Evolutionary conservation across 2,329 filamentous ascomycete genomes (phyloP).

Genomic region (Zopfia rhizophila): DNA sequence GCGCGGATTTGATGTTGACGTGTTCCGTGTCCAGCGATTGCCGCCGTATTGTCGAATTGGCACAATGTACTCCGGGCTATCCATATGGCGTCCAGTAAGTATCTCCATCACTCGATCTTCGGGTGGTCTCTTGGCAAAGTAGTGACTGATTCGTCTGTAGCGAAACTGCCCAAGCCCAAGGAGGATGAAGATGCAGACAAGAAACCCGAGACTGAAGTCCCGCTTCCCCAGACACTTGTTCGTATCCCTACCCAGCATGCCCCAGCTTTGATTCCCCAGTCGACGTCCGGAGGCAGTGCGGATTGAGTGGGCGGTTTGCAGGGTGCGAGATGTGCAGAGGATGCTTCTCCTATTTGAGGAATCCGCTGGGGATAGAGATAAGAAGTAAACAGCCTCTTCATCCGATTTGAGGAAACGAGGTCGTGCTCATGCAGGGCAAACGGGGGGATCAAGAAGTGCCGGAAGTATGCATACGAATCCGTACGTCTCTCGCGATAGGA

Average conservation of each 20-base stretch:
- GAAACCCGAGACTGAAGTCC: conserved; percentile 55
- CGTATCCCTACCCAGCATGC: conserved; percentile 83
- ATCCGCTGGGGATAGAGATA: conserved; percentile 5
- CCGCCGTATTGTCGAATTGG: conserved; percentile 87
- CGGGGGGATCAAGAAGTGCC: conserved; percentile 6
- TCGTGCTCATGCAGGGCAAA: conserved; percentile 4
- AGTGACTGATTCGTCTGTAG: conserved; percentile 55
- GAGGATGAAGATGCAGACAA: conserved; percentile 55
- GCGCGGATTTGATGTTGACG: conserved; percentile 26
- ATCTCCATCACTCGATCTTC: background rate
- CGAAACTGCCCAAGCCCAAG: conserved; percentile 74
- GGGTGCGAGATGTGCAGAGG: background rate
- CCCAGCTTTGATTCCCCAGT: conserved; percentile 46
- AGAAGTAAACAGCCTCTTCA: background rate
- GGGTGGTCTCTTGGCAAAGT: conserved; percentile 8
- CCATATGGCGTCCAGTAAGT: conserved; percentile 84
- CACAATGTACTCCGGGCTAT: conserved; percentile 86
- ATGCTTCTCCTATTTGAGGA: background rate
- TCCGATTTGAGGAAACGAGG: conserved; percentile 8
- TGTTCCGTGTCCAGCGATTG: conserved; percentile 69
- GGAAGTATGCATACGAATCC: conserved; percentile 13
- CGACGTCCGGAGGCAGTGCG: conserved; percentile 38
- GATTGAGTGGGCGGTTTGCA: conserved; percentile 35
- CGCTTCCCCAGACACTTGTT: conserved; percentile 82
- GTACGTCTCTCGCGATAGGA: conserved; percentile 6